Percentiles rank a stretch among this genome's conserved stretches.
Evolutionary conservation across 164 flowering plant species (phyloP).

Genomic region (Platanus orientalis): DNA sequence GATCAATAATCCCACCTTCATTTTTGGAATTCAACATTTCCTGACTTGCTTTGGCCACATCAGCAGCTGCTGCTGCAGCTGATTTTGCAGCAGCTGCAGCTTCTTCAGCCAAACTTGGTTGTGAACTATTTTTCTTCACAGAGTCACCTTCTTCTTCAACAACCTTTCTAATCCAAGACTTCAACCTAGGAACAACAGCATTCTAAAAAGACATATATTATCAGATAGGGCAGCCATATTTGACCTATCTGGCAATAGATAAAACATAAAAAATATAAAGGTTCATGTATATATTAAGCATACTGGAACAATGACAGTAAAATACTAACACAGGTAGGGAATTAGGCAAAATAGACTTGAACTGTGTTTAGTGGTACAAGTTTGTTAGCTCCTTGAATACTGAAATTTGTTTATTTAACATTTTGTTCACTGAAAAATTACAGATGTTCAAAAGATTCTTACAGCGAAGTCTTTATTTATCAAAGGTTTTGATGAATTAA

Average conservation of each 20-base stretch:
- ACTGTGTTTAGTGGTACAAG: no score
- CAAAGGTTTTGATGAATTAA: no score
- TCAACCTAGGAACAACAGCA: slow-evolving; percentile 66
- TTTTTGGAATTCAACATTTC: slow-evolving; percentile 64
- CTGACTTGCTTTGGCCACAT: slow-evolving; percentile 86
- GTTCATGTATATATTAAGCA: no score
- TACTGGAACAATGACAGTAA: no score
- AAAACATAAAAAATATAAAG: no score
- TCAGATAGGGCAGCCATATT: not conserved
- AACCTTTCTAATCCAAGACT: slow-evolving; percentile 90
- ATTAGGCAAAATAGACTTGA: no score
- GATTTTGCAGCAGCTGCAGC: slow-evolving; percentile 92
- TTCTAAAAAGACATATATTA: slow-evolving; percentile 41
- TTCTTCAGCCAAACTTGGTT: slow-evolving; percentile 74
- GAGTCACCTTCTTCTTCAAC: slow-evolving; percentile 53
- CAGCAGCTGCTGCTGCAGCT: slow-evolving; percentile 88
- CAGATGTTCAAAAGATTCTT: no score
- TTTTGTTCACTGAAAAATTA: no score
- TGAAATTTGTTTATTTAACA: no score
- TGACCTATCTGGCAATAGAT: not conserved
- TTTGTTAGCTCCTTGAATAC: no score
- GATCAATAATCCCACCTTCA: slow-evolving; percentile 49
- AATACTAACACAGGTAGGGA: no score
- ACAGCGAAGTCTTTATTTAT: no score
- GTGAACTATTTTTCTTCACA: slow-evolving; percentile 30